phyloP scores from a whole-genome alignment of 495 filamentous ascomycete species.

The Glutinoglossum americanum region DNA sequence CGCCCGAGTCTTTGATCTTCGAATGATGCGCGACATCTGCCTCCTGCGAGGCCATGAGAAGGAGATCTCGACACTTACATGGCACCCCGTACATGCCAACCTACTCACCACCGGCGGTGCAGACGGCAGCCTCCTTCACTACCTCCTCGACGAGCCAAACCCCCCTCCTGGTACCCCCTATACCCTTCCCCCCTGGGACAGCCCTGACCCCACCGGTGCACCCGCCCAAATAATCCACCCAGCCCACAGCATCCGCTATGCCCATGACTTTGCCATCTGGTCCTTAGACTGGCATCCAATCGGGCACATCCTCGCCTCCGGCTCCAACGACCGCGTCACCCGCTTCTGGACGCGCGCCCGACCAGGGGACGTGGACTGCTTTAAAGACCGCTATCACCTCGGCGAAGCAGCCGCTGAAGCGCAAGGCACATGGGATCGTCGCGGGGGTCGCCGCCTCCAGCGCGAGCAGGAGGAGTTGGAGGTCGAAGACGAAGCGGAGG shows the following conservation, averaged over 20 bases:
- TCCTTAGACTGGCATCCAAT: constrained; percentile 92
- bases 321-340: constrained; percentile 89
- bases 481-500: constrained; percentile 77
- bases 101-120: constrained; percentile 78
- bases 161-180: constrained; percentile 43
- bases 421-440: constrained; percentile 74
- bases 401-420: constrained; percentile 84
- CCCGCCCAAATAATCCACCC: constrained; percentile 75
- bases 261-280: constrained; percentile 90
- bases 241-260: constrained; percentile 61
- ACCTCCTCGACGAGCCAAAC: constrained; percentile 81
- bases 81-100: constrained; percentile 80
- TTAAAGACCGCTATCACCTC: constrained; percentile 83
- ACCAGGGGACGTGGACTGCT: constrained; percentile 63
- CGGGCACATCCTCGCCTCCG: constrained; percentile 93
- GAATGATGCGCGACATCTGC: constrained; percentile 95
- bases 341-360: constrained; percentile 84
- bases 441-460: constrained; percentile 54
- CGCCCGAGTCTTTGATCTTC: constrained; percentile 77
- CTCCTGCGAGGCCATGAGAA: constrained; percentile 85
- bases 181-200: constrained; percentile 64
- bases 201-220: constrained; percentile 49
- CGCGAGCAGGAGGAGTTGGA: constrained; percentile 88
- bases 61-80: constrained; percentile 75
- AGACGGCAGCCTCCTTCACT: constrained; percentile 78